Percentiles rank a stretch among this genome's conserved stretches.
Conservation (phyloP, 768 basidiomycete species). For the Boletus rufocinnamomeus region DNA sequence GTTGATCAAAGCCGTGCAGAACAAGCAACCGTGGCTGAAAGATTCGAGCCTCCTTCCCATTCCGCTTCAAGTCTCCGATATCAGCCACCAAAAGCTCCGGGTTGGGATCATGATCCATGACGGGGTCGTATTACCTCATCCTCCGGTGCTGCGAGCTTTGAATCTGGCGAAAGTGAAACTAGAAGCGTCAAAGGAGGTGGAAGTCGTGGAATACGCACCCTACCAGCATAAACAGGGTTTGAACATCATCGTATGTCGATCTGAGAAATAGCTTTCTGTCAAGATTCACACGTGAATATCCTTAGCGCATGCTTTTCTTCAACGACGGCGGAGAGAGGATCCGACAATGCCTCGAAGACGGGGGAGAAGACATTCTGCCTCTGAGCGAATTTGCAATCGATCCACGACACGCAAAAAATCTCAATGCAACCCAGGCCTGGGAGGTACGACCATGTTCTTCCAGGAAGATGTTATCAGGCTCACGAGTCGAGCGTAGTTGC, state of each 20-base stretch:
- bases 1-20: constrained; percentile 26
- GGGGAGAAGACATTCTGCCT: constrained; percentile 39
- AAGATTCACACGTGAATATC: neutral
- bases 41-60: constrained; percentile 40
- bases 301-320: constrained; percentile 40
- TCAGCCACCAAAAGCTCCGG: constrained; percentile 31
- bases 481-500: constrained; percentile 25
- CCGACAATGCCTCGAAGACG: constrained; percentile 23
- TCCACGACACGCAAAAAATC: constrained; percentile 26
- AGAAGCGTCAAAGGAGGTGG: constrained; percentile 33
- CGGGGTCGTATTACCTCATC: constrained; percentile 39
- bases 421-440: constrained; percentile 31
- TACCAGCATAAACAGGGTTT: constrained; percentile 37
- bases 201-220: constrained; percentile 40
- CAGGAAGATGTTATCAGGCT: neutral
- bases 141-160: constrained; percentile 45
- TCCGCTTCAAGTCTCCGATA: constrained; percentile 26
- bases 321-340: constrained; percentile 39
- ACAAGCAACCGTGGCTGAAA: constrained; percentile 41
- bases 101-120: constrained; percentile 37
- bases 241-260: constrained; percentile 32
- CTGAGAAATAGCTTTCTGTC: neutral
- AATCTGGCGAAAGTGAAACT: constrained; percentile 39
- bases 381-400: constrained; percentile 40
- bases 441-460: constrained; percentile 23